Evolutionary conservation across 148 eudicot species (phyloP).

Genomic region (Persicaria tinctoria): DNA sequence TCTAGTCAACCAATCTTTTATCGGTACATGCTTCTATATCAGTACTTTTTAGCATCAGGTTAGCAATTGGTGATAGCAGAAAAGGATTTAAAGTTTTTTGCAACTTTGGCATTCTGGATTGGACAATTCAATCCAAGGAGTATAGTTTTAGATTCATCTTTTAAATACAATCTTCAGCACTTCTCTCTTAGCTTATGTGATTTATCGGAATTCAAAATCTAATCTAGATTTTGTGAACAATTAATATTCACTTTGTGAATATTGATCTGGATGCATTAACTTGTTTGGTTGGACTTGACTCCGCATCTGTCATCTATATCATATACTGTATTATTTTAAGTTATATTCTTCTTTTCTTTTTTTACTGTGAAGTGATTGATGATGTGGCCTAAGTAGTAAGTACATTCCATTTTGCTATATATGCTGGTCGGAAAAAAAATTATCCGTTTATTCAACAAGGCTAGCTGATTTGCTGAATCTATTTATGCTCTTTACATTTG

Average conservation of each 20-base stretch:
- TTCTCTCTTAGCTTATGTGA: not conserved
- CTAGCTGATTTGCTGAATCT: not conserved
- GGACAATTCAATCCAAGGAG: not conserved
- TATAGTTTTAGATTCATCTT: not conserved
- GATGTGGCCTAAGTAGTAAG: not conserved
- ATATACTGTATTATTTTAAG: not conserved
- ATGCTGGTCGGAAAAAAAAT: not conserved
- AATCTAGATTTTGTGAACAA: not conserved
- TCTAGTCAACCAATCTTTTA: not conserved
- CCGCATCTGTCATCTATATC: not conserved
- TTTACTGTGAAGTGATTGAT: slow-evolving; percentile 1
- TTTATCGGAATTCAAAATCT: not conserved
- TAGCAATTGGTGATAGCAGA: not conserved
- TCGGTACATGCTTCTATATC: not conserved
- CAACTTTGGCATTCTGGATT: not conserved
- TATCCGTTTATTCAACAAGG: not conserved
- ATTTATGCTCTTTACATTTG: slow-evolving; percentile 1
- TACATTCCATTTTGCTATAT: not conserved
- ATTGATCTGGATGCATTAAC: not conserved
- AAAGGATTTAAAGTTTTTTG: not conserved
- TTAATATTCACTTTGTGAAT: not conserved
- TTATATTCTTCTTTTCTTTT: not conserved
- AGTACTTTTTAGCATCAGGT: not conserved
- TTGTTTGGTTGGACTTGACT: slow-evolving; percentile 3
- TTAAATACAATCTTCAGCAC: not conserved